A percentile compares a stretch with the other conserved stretches of the same genome.
phyloP scores from a whole-genome alignment of 805 yeast genomes.

The Danielia reshetovae region DNA sequence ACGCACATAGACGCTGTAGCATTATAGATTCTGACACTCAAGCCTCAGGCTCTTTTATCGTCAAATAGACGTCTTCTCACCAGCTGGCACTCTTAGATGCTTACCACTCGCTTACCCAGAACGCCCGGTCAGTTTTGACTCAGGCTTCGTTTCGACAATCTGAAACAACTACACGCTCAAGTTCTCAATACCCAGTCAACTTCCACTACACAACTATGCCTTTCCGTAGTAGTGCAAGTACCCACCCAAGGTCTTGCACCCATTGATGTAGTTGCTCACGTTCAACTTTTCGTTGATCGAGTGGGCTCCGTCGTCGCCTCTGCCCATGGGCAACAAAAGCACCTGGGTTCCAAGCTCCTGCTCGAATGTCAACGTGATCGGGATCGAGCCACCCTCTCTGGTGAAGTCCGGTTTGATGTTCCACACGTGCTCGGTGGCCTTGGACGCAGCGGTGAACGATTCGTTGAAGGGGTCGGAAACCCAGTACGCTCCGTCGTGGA shows the following conservation, averaged over 20 bases:
- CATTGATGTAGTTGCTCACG: conserved; percentile 83
- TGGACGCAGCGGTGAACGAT: conserved; percentile 87
- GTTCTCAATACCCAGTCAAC: no score
- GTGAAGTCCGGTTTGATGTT: conserved; percentile 94
- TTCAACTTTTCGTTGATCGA: conserved; percentile 94
- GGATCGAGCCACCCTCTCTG: conserved; percentile 99
- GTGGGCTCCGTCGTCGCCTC: conserved; percentile 99
- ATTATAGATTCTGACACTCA: no score
- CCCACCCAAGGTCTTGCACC: conserved; percentile 89
- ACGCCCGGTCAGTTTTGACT: no score
- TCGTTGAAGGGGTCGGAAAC: conserved; percentile 90
- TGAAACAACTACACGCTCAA: no score
- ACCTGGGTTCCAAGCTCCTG: conserved; percentile 81
- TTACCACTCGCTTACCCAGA: no score
- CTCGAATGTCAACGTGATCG: conserved; percentile 93
- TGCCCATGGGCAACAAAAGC: conserved; percentile 91
- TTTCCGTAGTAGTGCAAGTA: conserved; percentile 79
- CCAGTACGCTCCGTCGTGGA: conserved; percentile 98
- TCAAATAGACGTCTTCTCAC: no score
- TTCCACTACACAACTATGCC: no score
- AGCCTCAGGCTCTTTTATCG: no score
- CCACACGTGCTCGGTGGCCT: conserved; percentile 94
- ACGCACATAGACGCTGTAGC: no score
- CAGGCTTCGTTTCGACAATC: no score
- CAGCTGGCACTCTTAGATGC: no score